These are phyloP conservation scores for Melastoma malabathricum DNA, from an alignment of 345 rosid genomes.

Conservation along the genomic window DNA sequence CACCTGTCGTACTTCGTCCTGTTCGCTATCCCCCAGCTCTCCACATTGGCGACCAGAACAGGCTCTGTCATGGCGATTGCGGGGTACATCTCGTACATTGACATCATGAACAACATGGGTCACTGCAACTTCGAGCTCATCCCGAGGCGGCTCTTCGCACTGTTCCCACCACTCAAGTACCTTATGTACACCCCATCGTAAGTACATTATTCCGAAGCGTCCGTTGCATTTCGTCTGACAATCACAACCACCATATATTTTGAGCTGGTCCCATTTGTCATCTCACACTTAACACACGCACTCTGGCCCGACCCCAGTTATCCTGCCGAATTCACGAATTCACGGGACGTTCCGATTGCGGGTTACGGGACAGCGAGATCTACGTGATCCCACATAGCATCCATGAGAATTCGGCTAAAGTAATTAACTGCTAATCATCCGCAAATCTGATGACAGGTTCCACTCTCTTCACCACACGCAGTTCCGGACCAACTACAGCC, in stretches of 20 bases:
- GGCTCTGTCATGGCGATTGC: slow-evolving; percentile 11
- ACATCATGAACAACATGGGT: slow-evolving; percentile 79
- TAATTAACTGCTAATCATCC: no score
- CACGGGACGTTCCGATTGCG: no score
- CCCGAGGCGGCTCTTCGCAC: slow-evolving; percentile 36
- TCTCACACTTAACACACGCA: no score
- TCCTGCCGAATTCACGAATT: no score
- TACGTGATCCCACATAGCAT: no score
- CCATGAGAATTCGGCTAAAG: no score
- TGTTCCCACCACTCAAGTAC: slow-evolving; percentile 60
- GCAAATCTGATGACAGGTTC: slow-evolving; percentile 18
- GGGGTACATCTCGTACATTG: slow-evolving; percentile 34
- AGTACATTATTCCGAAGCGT: slow-evolving; percentile 1
- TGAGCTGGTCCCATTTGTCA: no score
- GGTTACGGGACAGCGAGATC: no score
- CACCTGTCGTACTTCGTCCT: slow-evolving; percentile 34
- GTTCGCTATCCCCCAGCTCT: slow-evolving; percentile 28
- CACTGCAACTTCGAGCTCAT: slow-evolving; percentile 80
- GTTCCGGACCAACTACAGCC: slow-evolving; percentile 47
- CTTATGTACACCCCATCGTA: slow-evolving; percentile 65
- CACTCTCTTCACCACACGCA: slow-evolving; percentile 62
- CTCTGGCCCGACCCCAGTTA: no score
- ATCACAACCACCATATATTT: no score
- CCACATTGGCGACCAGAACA: slow-evolving; percentile 16
- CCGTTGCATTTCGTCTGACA: no score